Base-by-base conservation (phyloP, 164 flowering plant species). In the Aristolochia contorta region DNA sequence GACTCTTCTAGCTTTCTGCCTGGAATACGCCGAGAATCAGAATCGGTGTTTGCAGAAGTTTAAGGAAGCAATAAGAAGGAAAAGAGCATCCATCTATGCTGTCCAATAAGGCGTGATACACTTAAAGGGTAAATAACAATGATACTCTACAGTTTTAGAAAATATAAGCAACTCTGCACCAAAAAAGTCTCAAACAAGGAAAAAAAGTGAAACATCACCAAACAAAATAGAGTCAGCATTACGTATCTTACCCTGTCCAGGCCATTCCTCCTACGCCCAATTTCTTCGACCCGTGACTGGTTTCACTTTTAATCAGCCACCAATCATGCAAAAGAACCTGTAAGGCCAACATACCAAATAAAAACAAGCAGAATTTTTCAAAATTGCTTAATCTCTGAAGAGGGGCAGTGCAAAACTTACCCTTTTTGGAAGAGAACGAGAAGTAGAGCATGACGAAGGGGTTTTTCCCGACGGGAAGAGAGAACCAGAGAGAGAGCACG, bases 271-370 rank as follows among this genome's bases (percentile, higher is more conserved):
- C 82, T 54, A 80, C 73, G 0, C 76, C 83, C 6, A 84, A 70
- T 48, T 61, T 61, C 61, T 69, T 79, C 37, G 82, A 83, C 32
- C 71, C 20, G 37, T 46, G 53, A 12, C 73, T 78, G 5, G 58
- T 63, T 48, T 67, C 72, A 4, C 80, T 59, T 62, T 68, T 68
- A 45, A 71, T 56, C 65, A 84, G 64, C 90, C 86, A 84, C 90
- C 86, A 82, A 43, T 80, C 80, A 4, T 62, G 18, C 78, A 84
- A 76, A 62, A 72, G 67, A n/a, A 82, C 83, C 90, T 84, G 27
- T 16, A 50, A 22, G 16, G 13, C 9, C 43, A 10, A 37, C 43
- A 1, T 37, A 10, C 43, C 43, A 37, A 37, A 37, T 37, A 7
- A 37, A 37, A 7, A 37, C 10, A 37, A 37, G 4, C 1, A 18